Conservation (phyloP, 1,139 yeast species). For the Suhomyces kunorum region DNA sequence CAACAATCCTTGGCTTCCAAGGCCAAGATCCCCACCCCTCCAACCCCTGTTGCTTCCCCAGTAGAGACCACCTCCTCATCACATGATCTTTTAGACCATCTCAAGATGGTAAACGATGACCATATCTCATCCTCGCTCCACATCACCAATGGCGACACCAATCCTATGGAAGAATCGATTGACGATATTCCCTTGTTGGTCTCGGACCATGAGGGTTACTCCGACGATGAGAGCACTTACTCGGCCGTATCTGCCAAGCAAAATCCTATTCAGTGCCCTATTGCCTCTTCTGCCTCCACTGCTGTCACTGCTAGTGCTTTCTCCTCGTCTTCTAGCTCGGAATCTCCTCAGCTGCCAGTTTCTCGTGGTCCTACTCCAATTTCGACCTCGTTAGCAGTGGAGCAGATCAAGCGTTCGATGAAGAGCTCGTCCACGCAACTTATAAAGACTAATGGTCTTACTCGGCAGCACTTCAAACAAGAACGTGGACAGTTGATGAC, state of each 20-base stretch:
- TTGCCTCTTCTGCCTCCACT: neutral
- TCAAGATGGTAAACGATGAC: slow-evolving; percentile 7
- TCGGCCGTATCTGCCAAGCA: slow-evolving; percentile 12
- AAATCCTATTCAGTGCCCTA: neutral
- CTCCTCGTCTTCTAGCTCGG: neutral
- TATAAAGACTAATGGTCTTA: slow-evolving; percentile 2
- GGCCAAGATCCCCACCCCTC: slow-evolving; percentile 7
- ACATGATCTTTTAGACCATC: slow-evolving; percentile 11
- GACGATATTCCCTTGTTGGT: slow-evolving; percentile 32
- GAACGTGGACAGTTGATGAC: slow-evolving; percentile 43
- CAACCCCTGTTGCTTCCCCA: slow-evolving; percentile 11
- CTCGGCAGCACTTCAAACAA: slow-evolving; percentile 15
- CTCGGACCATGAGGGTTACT: slow-evolving; percentile 33
- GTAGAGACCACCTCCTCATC: slow-evolving; percentile 4
- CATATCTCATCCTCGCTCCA: slow-evolving; percentile 9
- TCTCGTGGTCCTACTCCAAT: slow-evolving; percentile 14
- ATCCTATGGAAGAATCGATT: slow-evolving; percentile 14
- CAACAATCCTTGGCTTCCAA: slow-evolving; percentile 4
- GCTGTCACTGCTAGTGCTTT: neutral
- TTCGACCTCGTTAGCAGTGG: slow-evolving; percentile 16
- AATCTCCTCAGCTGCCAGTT: slow-evolving; percentile 6
- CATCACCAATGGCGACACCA: slow-evolving; percentile 13
- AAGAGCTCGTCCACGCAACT: slow-evolving; percentile 3
- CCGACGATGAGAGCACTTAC: slow-evolving; percentile 27
- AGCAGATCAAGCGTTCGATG: slow-evolving; percentile 22